These are phyloP conservation scores for Phlyctochytrium arcticum DNA, from an alignment of 192 early-diverging fungal species.

Conservation along the genomic window DNA sequence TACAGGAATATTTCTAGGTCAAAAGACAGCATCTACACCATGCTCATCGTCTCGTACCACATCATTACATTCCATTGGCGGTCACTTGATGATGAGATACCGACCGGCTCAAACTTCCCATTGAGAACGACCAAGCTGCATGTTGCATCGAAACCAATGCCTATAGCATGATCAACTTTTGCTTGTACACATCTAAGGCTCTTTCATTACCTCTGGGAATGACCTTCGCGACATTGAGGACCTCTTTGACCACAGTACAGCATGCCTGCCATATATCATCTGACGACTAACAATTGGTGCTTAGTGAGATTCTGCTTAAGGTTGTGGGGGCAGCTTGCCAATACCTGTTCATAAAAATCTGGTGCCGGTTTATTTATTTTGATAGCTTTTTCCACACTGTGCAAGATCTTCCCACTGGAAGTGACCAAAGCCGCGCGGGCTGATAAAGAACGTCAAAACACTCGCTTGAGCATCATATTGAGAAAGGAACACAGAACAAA, in stretches of 20 bases:
- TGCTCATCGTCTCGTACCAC: slow-evolving; percentile 38
- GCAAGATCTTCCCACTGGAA: slow-evolving; percentile 43
- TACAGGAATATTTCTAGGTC: background rate
- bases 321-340: background rate
- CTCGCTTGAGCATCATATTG: background rate
- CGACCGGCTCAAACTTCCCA: slow-evolving; percentile 40
- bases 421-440: slow-evolving; percentile 51
- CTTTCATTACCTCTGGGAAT: slow-evolving; percentile 33
- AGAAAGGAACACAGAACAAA: background rate
- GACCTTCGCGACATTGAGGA: slow-evolving; percentile 28
- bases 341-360: slow-evolving; percentile 60
- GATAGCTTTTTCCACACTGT: slow-evolving; percentile 42
- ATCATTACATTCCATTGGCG: slow-evolving; percentile 45
- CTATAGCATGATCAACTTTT: slow-evolving; percentile 8
- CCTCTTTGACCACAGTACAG: slow-evolving; percentile 38
- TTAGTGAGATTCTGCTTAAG: background rate
- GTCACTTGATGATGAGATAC: slow-evolving; percentile 41
- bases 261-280: slow-evolving; percentile 65
- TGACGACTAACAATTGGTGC: slow-evolving; percentile 37
- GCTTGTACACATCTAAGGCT: background rate
- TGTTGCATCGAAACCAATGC: slow-evolving; percentile 77
- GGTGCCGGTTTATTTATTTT: slow-evolving; percentile 37
- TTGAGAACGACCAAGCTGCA: slow-evolving; percentile 65
- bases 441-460: background rate
- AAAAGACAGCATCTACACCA: background rate